Conservation (phyloP, 129 eudicot genomes). For the Helianthus tuberosus region DNA sequence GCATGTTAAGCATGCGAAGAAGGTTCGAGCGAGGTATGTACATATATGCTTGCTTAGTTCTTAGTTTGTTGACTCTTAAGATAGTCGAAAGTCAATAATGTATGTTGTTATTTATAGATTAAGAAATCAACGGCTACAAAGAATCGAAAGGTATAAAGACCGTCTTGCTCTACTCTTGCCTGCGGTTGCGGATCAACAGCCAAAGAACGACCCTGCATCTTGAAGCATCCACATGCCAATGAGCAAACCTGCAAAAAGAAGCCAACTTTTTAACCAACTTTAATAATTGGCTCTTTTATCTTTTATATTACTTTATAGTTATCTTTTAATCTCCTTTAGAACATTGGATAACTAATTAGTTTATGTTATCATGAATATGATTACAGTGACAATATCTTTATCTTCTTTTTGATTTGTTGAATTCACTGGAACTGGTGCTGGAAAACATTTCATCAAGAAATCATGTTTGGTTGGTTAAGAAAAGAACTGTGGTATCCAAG, state of each 20-base stretch:
- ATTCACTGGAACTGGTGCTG: no score
- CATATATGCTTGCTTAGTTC: slow-evolving; percentile 20
- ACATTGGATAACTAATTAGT: no score
- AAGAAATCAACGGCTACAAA: slow-evolving; percentile 70
- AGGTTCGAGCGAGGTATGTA: slow-evolving; percentile 73
- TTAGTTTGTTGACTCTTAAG: not conserved
- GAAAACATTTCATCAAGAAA: no score
- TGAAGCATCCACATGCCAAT: slow-evolving; percentile 5
- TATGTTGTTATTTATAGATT: slow-evolving; percentile 42
- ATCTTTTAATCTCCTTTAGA: no score
- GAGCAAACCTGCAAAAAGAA: not conserved
- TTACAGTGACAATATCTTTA: no score
- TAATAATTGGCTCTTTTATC: not conserved
- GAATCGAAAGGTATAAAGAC: slow-evolving; percentile 84
- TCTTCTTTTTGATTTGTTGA: no score
- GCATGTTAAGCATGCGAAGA: slow-evolving; percentile 85
- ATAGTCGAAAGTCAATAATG: not conserved
- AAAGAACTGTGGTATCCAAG: no score
- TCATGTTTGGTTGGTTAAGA: no score
- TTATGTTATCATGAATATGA: no score
- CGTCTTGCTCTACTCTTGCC: slow-evolving; percentile 93
- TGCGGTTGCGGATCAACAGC: slow-evolving; percentile 61
- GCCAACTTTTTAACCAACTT: not conserved
- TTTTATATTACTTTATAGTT: not conserved
- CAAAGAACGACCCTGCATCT: slow-evolving; percentile 44